Evolutionary conservation across 225 moss, liverwort and hornwort species (phyloP).

Genomic region (Marchantia paleacea): DNA sequence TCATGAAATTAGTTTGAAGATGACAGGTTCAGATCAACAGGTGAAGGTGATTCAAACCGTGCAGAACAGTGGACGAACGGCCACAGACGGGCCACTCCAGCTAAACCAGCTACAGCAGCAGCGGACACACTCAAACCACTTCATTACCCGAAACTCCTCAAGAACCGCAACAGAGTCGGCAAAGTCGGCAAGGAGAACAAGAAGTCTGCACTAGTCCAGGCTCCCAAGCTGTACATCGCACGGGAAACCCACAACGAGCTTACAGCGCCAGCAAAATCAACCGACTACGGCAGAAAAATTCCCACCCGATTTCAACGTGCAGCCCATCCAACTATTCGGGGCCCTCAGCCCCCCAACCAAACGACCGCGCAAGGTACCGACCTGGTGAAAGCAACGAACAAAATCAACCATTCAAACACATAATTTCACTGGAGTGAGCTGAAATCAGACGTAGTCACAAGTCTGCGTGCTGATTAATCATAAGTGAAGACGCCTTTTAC

Average conservation of each 20-base stretch:
- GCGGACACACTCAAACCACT: not conserved
- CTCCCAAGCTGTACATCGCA: not conserved
- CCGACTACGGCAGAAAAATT: too few species aligned
- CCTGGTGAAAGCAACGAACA: not conserved
- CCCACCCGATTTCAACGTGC: not conserved
- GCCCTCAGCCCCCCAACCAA: not conserved
- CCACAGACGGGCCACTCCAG: not conserved
- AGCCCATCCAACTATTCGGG: not conserved
- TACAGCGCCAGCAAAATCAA: not conserved
- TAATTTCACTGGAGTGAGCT: not conserved
- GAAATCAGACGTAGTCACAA: not conserved
- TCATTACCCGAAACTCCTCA: not conserved
- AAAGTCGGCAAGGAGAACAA: slow-evolving; percentile 26
- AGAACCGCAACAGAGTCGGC: not conserved
- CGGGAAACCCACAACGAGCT: not conserved
- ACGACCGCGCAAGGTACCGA: not conserved
- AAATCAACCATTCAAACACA: not conserved
- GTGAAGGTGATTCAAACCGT: slow-evolving; percentile 8
- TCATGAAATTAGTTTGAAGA: slow-evolving; percentile 19
- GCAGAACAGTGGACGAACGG: not conserved
- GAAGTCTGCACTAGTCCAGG: not conserved
- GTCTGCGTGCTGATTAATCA: not conserved
- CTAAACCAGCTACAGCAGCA: not conserved
- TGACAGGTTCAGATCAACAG: slow-evolving; percentile 34
- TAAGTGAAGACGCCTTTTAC: not conserved